Evolutionary conservation across 257 asterid species (phyloP).

Genomic region (Verbascum thapsus): DNA sequence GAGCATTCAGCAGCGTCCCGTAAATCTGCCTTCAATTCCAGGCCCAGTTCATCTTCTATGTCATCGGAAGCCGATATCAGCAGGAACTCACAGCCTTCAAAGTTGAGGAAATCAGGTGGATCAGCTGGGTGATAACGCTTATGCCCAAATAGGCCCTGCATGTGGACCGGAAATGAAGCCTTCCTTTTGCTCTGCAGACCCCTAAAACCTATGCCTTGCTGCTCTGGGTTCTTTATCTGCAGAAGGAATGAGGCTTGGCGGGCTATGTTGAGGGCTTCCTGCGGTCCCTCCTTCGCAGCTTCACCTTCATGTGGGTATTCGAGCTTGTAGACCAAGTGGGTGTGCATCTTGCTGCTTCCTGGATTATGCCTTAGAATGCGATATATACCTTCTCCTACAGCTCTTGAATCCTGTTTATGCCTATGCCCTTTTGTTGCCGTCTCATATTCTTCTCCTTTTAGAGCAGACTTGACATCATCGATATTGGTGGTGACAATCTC

Average conservation of each 20-base stretch:
- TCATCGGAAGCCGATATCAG: conserved; percentile 72
- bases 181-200: conserved; percentile 61
- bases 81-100: conserved; percentile 80
- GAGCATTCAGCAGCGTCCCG: conserved; percentile 44
- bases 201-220: conserved; percentile 30
- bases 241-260: conserved; percentile 63
- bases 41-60: conserved; percentile 63
- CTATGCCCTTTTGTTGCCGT: conserved; percentile 46
- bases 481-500: conserved; percentile 45
- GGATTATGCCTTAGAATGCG: conserved; percentile 55
- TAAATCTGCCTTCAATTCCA: conserved; percentile 47
- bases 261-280: conserved; percentile 57
- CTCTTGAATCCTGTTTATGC: conserved; percentile 35
- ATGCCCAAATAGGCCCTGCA: conserved; percentile 61
- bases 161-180: conserved; percentile 56
- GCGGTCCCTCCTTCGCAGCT: conserved; percentile 47
- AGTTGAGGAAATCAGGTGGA: conserved; percentile 73
- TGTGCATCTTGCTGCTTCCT: conserved; percentile 45
- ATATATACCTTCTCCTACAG: conserved; percentile 61
- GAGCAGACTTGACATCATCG: conserved; percentile 38
- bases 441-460: conserved; percentile 47
- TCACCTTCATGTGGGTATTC: conserved; percentile 50
- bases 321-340: conserved; percentile 73
- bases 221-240: conserved; percentile 66
- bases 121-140: conserved; percentile 51